Evolutionary conservation across 306 rosid species (phyloP).

Genomic region (Elaeagnus macrophylla): DNA sequence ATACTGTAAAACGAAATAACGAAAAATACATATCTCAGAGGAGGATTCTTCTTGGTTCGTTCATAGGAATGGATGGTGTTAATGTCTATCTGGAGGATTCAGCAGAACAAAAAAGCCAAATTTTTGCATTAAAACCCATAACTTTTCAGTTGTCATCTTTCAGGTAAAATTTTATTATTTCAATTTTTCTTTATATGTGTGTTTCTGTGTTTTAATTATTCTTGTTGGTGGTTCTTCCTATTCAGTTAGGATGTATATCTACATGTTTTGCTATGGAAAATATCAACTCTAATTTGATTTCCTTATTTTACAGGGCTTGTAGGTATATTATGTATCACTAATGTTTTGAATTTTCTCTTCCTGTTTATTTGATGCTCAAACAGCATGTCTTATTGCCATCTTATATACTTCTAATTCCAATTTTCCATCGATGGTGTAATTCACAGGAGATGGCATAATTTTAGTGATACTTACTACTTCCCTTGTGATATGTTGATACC

Average conservation of each 20-base stretch:
- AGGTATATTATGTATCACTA: no score
- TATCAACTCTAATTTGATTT: no score
- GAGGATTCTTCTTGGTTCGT: slow-evolving; percentile 38
- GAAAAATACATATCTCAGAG: slow-evolving; percentile 49
- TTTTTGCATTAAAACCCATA: slow-evolving; percentile 53
- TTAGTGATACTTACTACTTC: no score
- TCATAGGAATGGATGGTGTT: slow-evolving; percentile 51
- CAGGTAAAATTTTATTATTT: slow-evolving; percentile 43
- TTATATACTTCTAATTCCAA: no score
- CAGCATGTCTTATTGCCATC: no score
- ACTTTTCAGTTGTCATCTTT: slow-evolving; percentile 37
- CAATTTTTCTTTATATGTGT: not conserved
- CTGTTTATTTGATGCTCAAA: no score
- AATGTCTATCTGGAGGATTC: slow-evolving; percentile 43
- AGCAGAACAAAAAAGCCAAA: slow-evolving; percentile 35
- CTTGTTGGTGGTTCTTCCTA: not conserved
- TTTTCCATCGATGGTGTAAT: no score
- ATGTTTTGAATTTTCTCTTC: no score
- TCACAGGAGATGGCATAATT: no score
- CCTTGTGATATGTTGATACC: no score
- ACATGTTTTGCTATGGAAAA: no score
- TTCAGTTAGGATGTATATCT: not conserved
- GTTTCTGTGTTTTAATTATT: not conserved
- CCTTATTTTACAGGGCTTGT: no score
- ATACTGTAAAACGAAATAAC: slow-evolving; percentile 39